Evolutionary conservation across 805 yeast species (phyloP), one percentile per base, ranked within the genome.

Genomic region (Kazachstania taianensis): DNA sequence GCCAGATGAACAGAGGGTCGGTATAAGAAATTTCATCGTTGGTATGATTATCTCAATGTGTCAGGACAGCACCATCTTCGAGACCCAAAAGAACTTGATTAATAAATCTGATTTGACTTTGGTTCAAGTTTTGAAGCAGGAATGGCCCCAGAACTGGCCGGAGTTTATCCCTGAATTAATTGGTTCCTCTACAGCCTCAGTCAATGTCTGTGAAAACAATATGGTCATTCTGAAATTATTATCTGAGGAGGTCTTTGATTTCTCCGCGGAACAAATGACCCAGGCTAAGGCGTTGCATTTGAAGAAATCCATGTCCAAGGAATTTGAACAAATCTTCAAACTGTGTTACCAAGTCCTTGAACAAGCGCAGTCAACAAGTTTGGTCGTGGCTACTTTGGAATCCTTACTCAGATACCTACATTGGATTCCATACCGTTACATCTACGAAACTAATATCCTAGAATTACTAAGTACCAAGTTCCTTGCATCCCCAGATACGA

Each of bases 131-230:
- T 73, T 92, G 53, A 92, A 92, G 54, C 97, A 92, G 63, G 99
- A 92, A 58, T 92, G 99, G 99, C 99, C 99, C 23, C 84, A 79
- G 49, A 82, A 87, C 58, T 92, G 99, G 99, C 97, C 97, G 14
- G 82, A 80, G 50, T 92, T 92, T 52, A 81, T 92, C 34, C 95
- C 96, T 13, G 98, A 92, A 58, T 73, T 92, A 38, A 92, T 89
- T 32, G 73, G 71, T 41, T 79, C 94, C 44, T 78, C 94, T 31
- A 74, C 84, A 44, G 75, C 89, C 10, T 79, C 92, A 16, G 75
- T 82, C 59, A 89, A 86, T 52, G 96, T 92, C 35, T 92, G 98
- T 65, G 98, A 92, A 61, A 92, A 92, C 65, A 92, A 92, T 63
- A 89, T 92, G 97, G 77, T 78, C 42, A 87, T 92, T 41, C 70